Conservation (phyloP, 768 basidiomycete species). For the Strobilomyces dryophilus region DNA sequence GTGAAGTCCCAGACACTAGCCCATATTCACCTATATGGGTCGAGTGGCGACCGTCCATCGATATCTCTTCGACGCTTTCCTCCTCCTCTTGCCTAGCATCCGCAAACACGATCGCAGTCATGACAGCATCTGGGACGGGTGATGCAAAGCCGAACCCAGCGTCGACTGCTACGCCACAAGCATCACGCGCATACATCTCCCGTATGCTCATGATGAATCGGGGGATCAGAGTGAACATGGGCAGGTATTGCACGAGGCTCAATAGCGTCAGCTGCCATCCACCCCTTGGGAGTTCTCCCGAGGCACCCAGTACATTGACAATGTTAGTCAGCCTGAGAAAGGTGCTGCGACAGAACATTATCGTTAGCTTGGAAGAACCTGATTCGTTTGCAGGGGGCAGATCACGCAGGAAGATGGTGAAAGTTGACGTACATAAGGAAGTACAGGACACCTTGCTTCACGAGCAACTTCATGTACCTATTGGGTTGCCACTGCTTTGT, state of each 20-base stretch:
- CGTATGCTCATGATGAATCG: not conserved
- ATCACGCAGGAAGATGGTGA: not conserved
- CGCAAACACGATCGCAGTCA: not conserved
- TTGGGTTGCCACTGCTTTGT: not conserved
- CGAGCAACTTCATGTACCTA: not conserved
- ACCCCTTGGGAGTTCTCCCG: not conserved
- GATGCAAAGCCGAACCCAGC: not conserved
- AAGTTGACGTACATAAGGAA: not conserved
- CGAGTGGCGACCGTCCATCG: no score
- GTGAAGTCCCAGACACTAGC: no score
- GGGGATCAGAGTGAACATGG: not conserved
- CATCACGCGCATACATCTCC: not conserved
- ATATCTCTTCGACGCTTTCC: not conserved
- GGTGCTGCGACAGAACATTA: not conserved
- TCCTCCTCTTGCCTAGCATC: not conserved
- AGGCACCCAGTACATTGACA: not conserved
- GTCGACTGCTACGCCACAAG: not conserved
- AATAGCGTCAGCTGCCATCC: not conserved
- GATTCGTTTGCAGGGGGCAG: no score
- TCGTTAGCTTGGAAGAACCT: not conserved
- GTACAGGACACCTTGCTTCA: not conserved
- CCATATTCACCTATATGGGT: no score
- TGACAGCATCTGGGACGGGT: not conserved
- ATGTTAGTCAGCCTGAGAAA: not conserved
- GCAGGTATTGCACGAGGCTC: not conserved